phyloP scores from a whole-genome alignment of 164 flowering plant species.

The Santalum album region DNA sequence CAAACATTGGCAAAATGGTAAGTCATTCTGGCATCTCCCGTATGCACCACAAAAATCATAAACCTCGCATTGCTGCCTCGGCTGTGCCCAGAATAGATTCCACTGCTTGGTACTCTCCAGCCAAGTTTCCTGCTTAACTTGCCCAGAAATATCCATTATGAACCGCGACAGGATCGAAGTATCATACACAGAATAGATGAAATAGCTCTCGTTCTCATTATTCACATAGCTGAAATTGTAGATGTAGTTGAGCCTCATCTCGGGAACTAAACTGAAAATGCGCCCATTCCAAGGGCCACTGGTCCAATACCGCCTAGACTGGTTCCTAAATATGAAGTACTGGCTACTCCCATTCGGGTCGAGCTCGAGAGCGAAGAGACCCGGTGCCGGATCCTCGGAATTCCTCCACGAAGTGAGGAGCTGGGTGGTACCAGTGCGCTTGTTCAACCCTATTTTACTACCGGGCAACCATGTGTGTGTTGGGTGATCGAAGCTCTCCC shows the following conservation, averaged over 20 bases:
- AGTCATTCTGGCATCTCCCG: constrained; percentile 22
- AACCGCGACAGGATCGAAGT: background rate
- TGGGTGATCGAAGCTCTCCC: constrained; percentile 69
- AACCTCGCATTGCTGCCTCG: constrained; percentile 34
- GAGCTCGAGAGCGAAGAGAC: constrained; percentile 39
- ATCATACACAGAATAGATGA: background rate
- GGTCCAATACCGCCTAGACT: constrained; percentile 28
- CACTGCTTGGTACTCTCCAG: constrained; percentile 13
- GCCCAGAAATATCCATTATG: constrained; percentile 3
- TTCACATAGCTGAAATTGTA: background rate
- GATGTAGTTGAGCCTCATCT: background rate
- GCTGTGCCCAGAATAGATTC: constrained; percentile 36
- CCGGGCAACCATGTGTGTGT: constrained; percentile 57
- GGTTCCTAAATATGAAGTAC: constrained; percentile 36
- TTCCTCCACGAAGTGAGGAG: constrained; percentile 53
- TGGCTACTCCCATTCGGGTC: constrained; percentile 24
- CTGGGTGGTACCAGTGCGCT: constrained; percentile 17
- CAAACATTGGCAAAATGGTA: constrained; percentile 24
- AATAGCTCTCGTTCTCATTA: background rate
- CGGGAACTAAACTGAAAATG: background rate
- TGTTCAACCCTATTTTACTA: constrained; percentile 26
- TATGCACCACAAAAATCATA: constrained; percentile 33
- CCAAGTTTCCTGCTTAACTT: constrained; percentile 27
- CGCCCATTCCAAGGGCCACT: constrained; percentile 44
- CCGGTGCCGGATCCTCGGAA: constrained; percentile 49